phyloP scores from a whole-genome alignment of 352 stramenopile species.

The Globisporangium parvum region DNA sequence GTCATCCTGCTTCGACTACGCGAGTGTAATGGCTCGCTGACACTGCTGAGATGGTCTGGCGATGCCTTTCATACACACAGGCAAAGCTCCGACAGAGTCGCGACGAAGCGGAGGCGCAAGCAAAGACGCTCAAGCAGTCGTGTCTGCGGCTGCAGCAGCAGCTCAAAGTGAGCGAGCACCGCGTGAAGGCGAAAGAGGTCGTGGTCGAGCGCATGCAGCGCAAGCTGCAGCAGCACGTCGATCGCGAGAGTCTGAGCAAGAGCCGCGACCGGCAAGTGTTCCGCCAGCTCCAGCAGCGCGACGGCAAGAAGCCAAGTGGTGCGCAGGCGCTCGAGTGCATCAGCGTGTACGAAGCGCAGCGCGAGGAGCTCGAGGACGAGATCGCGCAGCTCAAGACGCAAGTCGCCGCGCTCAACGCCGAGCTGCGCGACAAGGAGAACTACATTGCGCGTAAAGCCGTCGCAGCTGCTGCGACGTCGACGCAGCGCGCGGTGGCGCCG shows the following conservation, averaged over 20 bases:
- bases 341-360: too few species aligned
- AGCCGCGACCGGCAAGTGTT: conserved; percentile 46
- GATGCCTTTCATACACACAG: too few species aligned
- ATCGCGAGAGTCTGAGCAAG: conserved; percentile 65
- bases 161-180: conserved; percentile 81
- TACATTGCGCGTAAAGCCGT: conserved; percentile 36
- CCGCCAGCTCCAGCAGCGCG: too few species aligned
- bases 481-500: conserved; percentile 8
- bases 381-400: conserved; percentile 58
- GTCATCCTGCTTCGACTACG: too few species aligned
- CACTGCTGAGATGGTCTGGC: too few species aligned
- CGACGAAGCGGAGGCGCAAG: conserved; percentile 37
- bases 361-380: conserved; percentile 69
- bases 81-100: conserved; percentile 36
- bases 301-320: conserved; percentile 44
- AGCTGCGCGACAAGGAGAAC: conserved; percentile 80
- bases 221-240: conserved; percentile 74
- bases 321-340: too few species aligned
- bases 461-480: neutral
- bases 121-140: conserved; percentile 58
- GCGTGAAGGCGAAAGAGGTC: conserved; percentile 83
- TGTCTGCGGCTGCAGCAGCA: conserved; percentile 72
- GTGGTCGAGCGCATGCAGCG: conserved; percentile 74
- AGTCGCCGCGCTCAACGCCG: conserved; percentile 51
- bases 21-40: too few species aligned